These are phyloP conservation scores for Tillandsia leiboldiana DNA, from an alignment of 176 grass and related monocot genomes.

Conservation along the genomic window DNA sequence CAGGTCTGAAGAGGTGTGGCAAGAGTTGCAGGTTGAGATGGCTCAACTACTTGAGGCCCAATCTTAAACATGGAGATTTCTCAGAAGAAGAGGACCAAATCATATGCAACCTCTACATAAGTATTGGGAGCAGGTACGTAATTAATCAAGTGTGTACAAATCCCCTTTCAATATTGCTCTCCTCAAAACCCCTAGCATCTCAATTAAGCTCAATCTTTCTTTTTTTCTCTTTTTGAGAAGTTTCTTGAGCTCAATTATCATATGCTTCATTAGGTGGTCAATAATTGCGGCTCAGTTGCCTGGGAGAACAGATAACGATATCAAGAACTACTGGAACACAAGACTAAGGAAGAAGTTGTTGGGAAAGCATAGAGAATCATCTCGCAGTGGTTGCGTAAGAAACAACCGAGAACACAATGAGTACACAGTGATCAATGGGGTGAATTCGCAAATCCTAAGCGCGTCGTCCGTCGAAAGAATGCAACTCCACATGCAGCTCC, in stretches of 20 bases:
- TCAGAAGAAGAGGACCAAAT: slow-evolving; percentile 85
- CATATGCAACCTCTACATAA: slow-evolving; percentile 92
- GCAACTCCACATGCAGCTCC: slow-evolving; percentile 87
- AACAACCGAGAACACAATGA: slow-evolving; percentile 27
- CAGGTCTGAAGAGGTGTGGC: slow-evolving; percentile 84
- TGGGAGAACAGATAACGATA: slow-evolving; percentile 93
- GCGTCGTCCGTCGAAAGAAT: slow-evolving; percentile 76
- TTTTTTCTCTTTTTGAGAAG: not conserved
- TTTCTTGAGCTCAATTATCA: not conserved
- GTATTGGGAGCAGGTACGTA: slow-evolving; percentile 84
- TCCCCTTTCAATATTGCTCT: not conserved
- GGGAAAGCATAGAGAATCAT: slow-evolving; percentile 44
- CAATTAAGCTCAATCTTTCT: not conserved
- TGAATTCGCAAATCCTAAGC: slow-evolving; percentile 37
- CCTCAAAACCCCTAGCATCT: not conserved
- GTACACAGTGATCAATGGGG: not conserved
- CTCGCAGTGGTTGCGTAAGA: slow-evolving; percentile 19
- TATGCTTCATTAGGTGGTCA: slow-evolving; percentile 58
- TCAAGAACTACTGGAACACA: slow-evolving; percentile 99
- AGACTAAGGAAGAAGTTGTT: slow-evolving; percentile 96
- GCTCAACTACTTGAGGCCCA: slow-evolving; percentile 97
- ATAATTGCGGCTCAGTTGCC: slow-evolving; percentile 95
- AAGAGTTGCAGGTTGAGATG: slow-evolving; percentile 95
- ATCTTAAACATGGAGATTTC: slow-evolving; percentile 89
- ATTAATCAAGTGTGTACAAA: not conserved